phyloP scores from a whole-genome alignment of 1,139 yeast genomes.

The Candida buenavistaensis region DNA sequence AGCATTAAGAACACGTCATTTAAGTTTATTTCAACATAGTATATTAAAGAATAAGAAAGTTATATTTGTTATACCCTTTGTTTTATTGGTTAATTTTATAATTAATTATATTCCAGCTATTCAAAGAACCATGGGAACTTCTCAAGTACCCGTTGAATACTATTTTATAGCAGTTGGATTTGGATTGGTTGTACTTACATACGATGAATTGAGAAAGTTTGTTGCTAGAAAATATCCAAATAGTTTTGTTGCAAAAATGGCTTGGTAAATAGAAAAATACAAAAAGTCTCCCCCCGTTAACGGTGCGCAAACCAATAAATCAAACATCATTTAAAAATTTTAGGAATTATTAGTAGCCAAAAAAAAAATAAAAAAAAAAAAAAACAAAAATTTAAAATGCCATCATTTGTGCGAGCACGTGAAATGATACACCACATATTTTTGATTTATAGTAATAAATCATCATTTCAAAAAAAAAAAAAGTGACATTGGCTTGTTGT shows the following conservation, averaged over 20 bases:
- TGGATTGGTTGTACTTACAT: slow-evolving; percentile 36
- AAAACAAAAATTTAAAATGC: background rate
- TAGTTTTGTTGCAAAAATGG: slow-evolving; percentile 36
- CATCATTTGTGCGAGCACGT: slow-evolving; percentile 6
- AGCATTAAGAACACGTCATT: slow-evolving; percentile 45
- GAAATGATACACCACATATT: slow-evolving; percentile 5
- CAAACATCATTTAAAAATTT: too few species aligned
- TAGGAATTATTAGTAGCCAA: too few species aligned
- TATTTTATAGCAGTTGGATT: slow-evolving; percentile 50
- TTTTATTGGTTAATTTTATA: slow-evolving; percentile 43
- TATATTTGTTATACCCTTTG: slow-evolving; percentile 37
- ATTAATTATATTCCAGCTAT: slow-evolving; percentile 48
- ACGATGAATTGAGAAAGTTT: slow-evolving; percentile 47
- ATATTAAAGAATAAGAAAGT: slow-evolving; percentile 23
- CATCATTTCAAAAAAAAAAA: too few species aligned
- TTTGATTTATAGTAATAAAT: background rate
- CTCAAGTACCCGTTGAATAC: slow-evolving; percentile 47
- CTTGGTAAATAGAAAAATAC: slow-evolving; percentile 38
- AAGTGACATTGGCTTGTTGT: too few species aligned
- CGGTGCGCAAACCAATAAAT: too few species aligned
- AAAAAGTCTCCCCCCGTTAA: too few species aligned
- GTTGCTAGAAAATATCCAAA: slow-evolving; percentile 37
- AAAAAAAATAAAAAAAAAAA: too few species aligned
- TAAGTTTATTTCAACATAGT: slow-evolving; percentile 43
- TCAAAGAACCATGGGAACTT: slow-evolving; percentile 37